Evolutionary conservation across 1,284 basidiomycete species (phyloP).

Genomic region (Ceratobasidium sp.): DNA sequence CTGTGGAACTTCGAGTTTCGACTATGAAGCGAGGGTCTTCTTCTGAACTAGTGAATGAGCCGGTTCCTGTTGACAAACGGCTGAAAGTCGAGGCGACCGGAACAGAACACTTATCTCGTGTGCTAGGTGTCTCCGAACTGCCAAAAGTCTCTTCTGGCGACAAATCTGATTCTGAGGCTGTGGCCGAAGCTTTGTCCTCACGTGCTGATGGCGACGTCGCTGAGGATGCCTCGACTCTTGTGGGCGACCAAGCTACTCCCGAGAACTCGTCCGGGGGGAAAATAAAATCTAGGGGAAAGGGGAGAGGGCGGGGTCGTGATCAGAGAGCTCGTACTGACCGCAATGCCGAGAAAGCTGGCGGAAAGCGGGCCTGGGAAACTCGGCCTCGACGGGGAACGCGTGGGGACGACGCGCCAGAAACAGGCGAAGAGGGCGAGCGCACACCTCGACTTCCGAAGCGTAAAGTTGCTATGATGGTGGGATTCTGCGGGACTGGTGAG

Average conservation of each 20-base stretch:
- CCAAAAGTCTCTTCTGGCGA: too few relatives aligned
- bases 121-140: not conserved
- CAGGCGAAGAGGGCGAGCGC: slow-evolving; percentile 41
- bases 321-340: slow-evolving; percentile 32
- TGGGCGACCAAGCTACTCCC: not conserved
- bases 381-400: slow-evolving; percentile 35
- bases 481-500: slow-evolving; percentile 73
- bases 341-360: slow-evolving; percentile 28
- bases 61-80: slow-evolving; percentile 18
- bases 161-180: not conserved
- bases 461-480: slow-evolving; percentile 76
- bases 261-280: slow-evolving; percentile 25
- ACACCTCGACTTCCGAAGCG: slow-evolving; percentile 66
- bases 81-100: slow-evolving; percentile 13
- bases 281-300: not conserved
- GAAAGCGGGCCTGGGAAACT: slow-evolving; percentile 29
- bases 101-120: not conserved
- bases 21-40: slow-evolving; percentile 42
- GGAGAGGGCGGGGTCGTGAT: slow-evolving; percentile 28
- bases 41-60: not conserved
- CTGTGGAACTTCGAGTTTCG: not conserved
- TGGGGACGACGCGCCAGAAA: slow-evolving; percentile 48
- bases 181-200: not conserved
- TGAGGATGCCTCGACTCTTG: not conserved
- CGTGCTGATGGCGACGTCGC: not conserved